Percentiles rank a stretch among this genome's conserved stretches.
These are phyloP conservation scores for Neocucurbitaria cava DNA, from an alignment of 2,329 filamentous ascomycete species.

Conservation along the genomic window DNA sequence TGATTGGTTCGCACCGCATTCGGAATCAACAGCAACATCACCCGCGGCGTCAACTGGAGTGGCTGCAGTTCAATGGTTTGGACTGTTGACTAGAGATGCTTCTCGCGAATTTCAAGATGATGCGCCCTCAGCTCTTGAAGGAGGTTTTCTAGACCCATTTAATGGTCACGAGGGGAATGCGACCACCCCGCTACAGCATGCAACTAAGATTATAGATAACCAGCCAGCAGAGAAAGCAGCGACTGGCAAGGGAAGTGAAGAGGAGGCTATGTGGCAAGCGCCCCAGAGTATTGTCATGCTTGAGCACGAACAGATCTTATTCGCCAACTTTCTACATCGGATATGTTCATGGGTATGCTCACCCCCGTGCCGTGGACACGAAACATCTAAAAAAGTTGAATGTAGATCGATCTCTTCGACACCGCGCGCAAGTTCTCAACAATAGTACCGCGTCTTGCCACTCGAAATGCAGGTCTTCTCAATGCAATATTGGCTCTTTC, in stretches of 20 bases:
- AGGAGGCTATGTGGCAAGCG: background rate
- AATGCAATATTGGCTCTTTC: slow-evolving; percentile 62
- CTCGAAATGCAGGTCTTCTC: slow-evolving; percentile 56
- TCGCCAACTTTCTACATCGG: background rate
- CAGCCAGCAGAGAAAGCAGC: background rate
- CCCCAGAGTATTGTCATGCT: background rate
- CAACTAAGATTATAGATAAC: background rate
- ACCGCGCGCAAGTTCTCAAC: background rate
- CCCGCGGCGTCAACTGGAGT: background rate
- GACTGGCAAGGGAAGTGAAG: background rate
- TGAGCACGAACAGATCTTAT: background rate
- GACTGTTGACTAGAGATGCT: background rate
- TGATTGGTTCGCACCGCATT: background rate
- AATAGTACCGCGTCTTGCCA: slow-evolving; percentile 25
- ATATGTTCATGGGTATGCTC: background rate
- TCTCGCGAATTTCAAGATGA: background rate
- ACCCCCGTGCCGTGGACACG: background rate
- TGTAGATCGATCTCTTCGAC: background rate
- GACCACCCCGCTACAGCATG: background rate
- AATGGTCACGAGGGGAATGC: background rate
- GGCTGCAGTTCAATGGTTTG: background rate
- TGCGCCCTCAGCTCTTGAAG: background rate
- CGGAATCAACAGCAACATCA: background rate
- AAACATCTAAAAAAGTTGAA: too few species aligned
- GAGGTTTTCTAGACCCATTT: background rate